These are phyloP conservation scores for Phytophthora megakarya DNA, from an alignment of 352 stramenopile species.

Conservation along the genomic window DNA sequence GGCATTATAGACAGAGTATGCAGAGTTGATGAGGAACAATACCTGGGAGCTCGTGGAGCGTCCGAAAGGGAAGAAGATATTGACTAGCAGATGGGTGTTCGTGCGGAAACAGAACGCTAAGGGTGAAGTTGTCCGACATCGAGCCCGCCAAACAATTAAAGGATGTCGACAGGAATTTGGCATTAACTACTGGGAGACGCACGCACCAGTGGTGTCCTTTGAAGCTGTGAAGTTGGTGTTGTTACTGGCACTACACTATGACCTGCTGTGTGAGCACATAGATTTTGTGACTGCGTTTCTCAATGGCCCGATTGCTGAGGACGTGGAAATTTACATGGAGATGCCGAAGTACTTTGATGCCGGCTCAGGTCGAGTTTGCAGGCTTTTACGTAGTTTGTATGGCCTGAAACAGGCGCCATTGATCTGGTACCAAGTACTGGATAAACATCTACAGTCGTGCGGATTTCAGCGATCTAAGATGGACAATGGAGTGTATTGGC, in stretches of 20 bases:
- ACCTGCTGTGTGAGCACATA: no score
- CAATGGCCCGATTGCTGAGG: no score
- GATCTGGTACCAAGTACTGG: background rate
- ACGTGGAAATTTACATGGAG: no score
- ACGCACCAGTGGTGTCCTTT: no score
- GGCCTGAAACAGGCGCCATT: background rate
- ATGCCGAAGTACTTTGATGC: background rate
- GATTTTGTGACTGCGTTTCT: no score
- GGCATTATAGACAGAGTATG: no score
- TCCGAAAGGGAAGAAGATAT: background rate
- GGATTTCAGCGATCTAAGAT: background rate
- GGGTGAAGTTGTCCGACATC: background rate
- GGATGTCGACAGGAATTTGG: no score
- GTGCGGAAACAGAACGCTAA: background rate
- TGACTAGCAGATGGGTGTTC: conserved; percentile 3
- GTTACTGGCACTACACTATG: background rate
- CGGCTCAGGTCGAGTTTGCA: background rate
- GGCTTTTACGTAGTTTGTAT: background rate
- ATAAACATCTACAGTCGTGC: background rate
- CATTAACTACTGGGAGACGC: no score
- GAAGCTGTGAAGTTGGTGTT: background rate
- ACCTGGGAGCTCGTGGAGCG: background rate
- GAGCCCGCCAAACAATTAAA: no score
- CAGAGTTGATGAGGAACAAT: background rate
- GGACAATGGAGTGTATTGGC: background rate